Evolutionary conservation across 345 rosid species (phyloP).

Genomic region (Combretum micranthum): DNA sequence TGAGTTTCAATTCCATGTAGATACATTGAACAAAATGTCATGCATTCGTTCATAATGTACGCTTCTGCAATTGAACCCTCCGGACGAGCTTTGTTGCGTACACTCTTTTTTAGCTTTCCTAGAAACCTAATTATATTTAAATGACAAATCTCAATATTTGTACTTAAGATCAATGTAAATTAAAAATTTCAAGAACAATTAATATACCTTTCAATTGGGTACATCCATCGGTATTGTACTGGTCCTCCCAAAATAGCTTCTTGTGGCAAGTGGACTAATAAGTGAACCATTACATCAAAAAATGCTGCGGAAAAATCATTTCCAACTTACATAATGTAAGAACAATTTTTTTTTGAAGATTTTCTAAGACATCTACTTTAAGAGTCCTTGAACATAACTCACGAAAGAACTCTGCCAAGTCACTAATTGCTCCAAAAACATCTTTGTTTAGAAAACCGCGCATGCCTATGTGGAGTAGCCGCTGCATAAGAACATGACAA

Average conservation of each 20-base stretch:
- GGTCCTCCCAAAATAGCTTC: slow-evolving; percentile 1
- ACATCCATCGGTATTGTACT: slow-evolving; percentile 10
- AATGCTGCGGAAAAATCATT: slow-evolving; percentile 1
- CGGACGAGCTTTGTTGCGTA: too few species aligned
- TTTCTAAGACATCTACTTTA: neutral
- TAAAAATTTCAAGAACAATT: too few species aligned
- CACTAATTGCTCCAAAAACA: neutral
- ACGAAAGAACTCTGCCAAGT: slow-evolving; percentile 2
- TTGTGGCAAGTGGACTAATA: neutral
- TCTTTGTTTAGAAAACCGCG: slow-evolving; percentile 1
- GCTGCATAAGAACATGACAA: slow-evolving; percentile 9
- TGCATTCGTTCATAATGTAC: too few species aligned
- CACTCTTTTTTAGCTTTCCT: too few species aligned
- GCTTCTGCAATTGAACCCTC: too few species aligned
- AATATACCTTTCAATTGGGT: slow-evolving; percentile 2
- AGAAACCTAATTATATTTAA: too few species aligned
- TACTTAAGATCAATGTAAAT: too few species aligned
- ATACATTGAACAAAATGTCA: too few species aligned
- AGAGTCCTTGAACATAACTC: slow-evolving; percentile 2
- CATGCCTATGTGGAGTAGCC: slow-evolving; percentile 1
- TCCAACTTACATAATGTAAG: neutral
- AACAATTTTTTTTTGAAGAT: neutral
- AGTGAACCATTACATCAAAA: slow-evolving; percentile 11
- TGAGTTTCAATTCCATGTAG: too few species aligned
- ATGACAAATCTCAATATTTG: too few species aligned